Evolutionary conservation across 371 early-diverging fungal genomes (phyloP).

Genomic region (Rhizomucor miehei): DNA sequence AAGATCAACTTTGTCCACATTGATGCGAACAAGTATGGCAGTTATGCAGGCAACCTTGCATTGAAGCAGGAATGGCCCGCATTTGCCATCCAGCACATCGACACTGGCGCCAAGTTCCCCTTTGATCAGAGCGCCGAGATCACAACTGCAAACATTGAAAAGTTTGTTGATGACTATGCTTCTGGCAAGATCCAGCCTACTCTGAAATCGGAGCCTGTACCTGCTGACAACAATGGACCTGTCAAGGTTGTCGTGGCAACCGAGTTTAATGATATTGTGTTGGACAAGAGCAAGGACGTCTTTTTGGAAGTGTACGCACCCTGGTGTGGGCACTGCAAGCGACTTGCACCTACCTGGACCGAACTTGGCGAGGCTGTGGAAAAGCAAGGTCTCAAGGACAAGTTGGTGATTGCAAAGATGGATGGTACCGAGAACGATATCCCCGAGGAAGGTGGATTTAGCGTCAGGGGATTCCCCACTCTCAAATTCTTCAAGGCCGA

Average conservation of each 20-base stretch:
- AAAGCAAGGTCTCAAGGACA: constrained; percentile 32
- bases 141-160: constrained; percentile 50
- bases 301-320: constrained; percentile 94
- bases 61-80: constrained; percentile 90
- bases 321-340: constrained; percentile 95
- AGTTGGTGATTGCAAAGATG: constrained; percentile 89
- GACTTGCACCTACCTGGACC: constrained; percentile 81
- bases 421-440: constrained; percentile 95
- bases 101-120: constrained; percentile 76
- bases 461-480: constrained; percentile 94
- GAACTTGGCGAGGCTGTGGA: constrained; percentile 57
- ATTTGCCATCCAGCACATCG: constrained; percentile 81
- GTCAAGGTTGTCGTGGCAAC: constrained; percentile 89
- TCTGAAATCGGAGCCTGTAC: constrained; percentile 82
- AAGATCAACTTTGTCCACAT: constrained; percentile 85
- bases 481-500: constrained; percentile 89
- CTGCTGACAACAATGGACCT: constrained; percentile 80
- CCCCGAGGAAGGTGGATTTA: constrained; percentile 70
- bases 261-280: constrained; percentile 74
- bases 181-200: constrained; percentile 73
- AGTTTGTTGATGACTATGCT: constrained; percentile 65
- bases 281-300: constrained; percentile 88
- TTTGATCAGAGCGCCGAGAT: constrained; percentile 68
- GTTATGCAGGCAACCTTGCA: constrained; percentile 81
- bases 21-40: constrained; percentile 81